Evolutionary conservation across 352 stramenopile genomes (phyloP), one percentile per base, ranked within the genome.

Genomic region (Phytophthora megakarya): DNA sequence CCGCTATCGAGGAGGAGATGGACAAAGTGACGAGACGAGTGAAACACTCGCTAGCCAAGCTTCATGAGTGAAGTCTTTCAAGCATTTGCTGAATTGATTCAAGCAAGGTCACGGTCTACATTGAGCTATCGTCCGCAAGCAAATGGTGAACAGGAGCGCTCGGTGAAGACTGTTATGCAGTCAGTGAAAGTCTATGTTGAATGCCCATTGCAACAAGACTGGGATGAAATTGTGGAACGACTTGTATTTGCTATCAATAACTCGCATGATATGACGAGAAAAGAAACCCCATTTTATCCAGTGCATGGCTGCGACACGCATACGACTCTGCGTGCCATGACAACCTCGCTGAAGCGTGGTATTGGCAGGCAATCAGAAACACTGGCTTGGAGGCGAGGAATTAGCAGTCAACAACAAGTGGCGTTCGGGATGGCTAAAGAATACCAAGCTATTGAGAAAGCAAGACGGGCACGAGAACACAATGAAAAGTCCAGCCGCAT

Each of bases 401-500:
- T 33, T 0, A 61, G 37, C 35, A 39, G 52, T 0, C 52, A 52
- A 30, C 53, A 55, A 2, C 44, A 56, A 6, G 35, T 64, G 1
- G 44, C 55, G 3, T 18, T 55, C 11, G 22, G 35, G 18, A 44
- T 55, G 26, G 45, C 55, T 0, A 38, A 55, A 11, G 35, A 45
- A 5, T 64, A 64, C 16, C 45, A 64, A 25, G 11, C 26, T 8
- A 15, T 23, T 3, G 45, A 49, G n/a, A 56, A 64, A 16, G 25
- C 44, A 16, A 18, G 55, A n/a, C 8, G 55, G 6, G 35, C 32
- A 3, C 19, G 49, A 12, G 33, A 37, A 10, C 55, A 64, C 35
- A 61, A 61, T 18, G 52, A 61, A 16, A 13, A 19, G 0, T 13
- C 52, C 8, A 38, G 44, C 18, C 22, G 26, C 0, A 13, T 13